Percentiles rank a stretch among this genome's conserved stretches.
These are phyloP conservation scores for Tylopilus vinaceipallidus DNA, from an alignment of 768 basidiomycete species.

Conservation along the genomic window DNA sequence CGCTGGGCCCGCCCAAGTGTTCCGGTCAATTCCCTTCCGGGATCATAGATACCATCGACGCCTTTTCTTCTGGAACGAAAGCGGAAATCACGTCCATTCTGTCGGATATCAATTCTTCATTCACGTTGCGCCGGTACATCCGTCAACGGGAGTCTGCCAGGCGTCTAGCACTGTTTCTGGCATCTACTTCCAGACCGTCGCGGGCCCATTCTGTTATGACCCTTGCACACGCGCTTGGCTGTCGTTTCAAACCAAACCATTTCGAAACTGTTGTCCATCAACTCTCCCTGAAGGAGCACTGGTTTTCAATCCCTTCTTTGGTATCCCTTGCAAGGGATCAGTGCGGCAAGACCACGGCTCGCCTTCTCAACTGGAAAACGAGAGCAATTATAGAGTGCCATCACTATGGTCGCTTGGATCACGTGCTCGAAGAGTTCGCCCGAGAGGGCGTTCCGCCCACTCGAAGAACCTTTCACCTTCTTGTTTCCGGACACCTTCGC, in stretches of 20 bases:
- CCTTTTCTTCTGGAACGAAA: slow-evolving; percentile 20
- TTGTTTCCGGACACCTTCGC: slow-evolving; percentile 65
- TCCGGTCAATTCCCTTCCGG: slow-evolving; percentile 23
- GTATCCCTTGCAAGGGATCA: slow-evolving; percentile 50
- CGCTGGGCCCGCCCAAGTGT: neutral
- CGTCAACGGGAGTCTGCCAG: slow-evolving; percentile 32
- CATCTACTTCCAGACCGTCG: slow-evolving; percentile 34
- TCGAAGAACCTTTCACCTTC: slow-evolving; percentile 65
- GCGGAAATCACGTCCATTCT: slow-evolving; percentile 8
- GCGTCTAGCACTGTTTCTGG: slow-evolving; percentile 36
- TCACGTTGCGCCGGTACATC: slow-evolving; percentile 25
- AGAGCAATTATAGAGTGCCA: slow-evolving; percentile 58
- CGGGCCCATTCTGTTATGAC: slow-evolving; percentile 45
- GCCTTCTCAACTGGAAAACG: slow-evolving; percentile 70
- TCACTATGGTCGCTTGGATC: slow-evolving; percentile 44
- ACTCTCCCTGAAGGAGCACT: slow-evolving; percentile 45
- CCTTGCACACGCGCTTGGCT: slow-evolving; percentile 50
- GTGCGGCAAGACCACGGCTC: slow-evolving; percentile 46
- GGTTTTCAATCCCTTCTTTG: slow-evolving; percentile 49
- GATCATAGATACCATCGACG: slow-evolving; percentile 26
- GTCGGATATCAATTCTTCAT: slow-evolving; percentile 22
- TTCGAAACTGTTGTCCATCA: slow-evolving; percentile 58
- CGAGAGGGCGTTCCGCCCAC: slow-evolving; percentile 45
- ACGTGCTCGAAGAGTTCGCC: slow-evolving; percentile 51
- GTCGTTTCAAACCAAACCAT: slow-evolving; percentile 46